Evolutionary conservation across 768 basidiomycete genomes (phyloP).

Genomic region (Arthromyces matolae): DNA sequence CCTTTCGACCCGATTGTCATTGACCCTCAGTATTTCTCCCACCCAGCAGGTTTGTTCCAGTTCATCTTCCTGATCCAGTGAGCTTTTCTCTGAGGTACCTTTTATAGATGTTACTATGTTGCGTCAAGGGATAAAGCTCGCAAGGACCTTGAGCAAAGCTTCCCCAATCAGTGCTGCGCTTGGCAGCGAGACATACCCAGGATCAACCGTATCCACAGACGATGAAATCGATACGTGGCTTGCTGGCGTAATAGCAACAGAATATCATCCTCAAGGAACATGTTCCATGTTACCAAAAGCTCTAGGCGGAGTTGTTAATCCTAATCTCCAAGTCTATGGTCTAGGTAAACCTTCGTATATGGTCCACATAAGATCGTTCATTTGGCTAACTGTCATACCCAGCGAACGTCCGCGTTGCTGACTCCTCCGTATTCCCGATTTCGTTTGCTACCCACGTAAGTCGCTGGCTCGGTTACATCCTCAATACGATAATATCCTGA

Average conservation of each 20-base stretch:
- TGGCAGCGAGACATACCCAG: constrained; percentile 46
- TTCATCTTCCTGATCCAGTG: too few species aligned
- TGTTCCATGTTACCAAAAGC: constrained; percentile 54
- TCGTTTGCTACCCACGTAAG: constrained; percentile 23
- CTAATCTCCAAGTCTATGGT: constrained; percentile 53
- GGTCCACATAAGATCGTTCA: background rate
- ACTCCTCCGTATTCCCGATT: constrained; percentile 24
- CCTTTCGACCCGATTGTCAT: constrained; percentile 59
- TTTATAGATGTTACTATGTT: constrained; percentile 40
- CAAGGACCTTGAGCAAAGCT: constrained; percentile 49
- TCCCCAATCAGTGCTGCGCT: constrained; percentile 46
- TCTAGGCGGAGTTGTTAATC: constrained; percentile 58
- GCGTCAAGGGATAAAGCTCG: constrained; percentile 60
- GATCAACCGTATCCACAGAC: constrained; percentile 48
- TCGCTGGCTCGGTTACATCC: background rate
- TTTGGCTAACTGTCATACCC: background rate
- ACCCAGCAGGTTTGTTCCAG: constrained; percentile 38
- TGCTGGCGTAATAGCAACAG: constrained; percentile 38
- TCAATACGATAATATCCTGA: too few species aligned
- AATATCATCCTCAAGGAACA: constrained; percentile 59
- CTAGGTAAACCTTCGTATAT: constrained; percentile 22
- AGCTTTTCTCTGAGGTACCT: too few species aligned
- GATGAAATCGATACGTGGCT: constrained; percentile 55
- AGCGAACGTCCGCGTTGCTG: constrained; percentile 43
- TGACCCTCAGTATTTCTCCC: constrained; percentile 63